Evolutionary conservation across 2,329 filamentous ascomycete species (phyloP).

Genomic region (Aurifilum marmelostoma): DNA sequence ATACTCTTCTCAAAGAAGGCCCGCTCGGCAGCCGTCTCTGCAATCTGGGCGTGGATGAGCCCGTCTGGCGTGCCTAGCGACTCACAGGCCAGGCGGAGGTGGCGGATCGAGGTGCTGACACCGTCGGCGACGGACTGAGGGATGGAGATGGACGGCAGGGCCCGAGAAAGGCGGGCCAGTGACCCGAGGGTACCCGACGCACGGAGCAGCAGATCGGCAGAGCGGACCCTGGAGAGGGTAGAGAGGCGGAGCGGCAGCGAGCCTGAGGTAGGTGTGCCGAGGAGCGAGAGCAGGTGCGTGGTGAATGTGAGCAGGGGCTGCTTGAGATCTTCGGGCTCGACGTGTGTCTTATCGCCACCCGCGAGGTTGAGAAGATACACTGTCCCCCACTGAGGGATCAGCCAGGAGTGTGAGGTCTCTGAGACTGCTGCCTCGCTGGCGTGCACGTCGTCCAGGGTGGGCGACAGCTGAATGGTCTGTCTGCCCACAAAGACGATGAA

Average conservation of each 20-base stretch:
- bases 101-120: conserved; percentile 76
- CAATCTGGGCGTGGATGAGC: conserved; percentile 78
- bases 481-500: conserved; percentile 91
- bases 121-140: conserved; percentile 84
- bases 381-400: conserved; percentile 93
- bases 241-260: conserved; percentile 85
- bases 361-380: conserved; percentile 62
- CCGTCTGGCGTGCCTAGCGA: conserved; percentile 69
- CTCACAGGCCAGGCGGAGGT: conserved; percentile 77
- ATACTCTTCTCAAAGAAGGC: conserved; percentile 99
- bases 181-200: conserved; percentile 95
- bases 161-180: conserved; percentile 80
- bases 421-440: conserved; percentile 41
- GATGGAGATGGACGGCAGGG: conserved; percentile 88
- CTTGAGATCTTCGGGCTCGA: conserved; percentile 69
- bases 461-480: conserved; percentile 62
- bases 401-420: conserved; percentile 70
- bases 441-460: conserved; percentile 13
- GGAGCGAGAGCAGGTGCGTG: conserved; percentile 82
- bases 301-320: conserved; percentile 88
- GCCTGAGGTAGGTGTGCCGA: conserved; percentile 81
- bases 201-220: conserved; percentile 81
- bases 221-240: conserved; percentile 81
- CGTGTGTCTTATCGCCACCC: conserved; percentile 48
- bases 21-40: conserved; percentile 85